Evolutionary conservation across 176 grass and related monocot species (phyloP).

Genomic region (Bonia amplexicaulis): DNA sequence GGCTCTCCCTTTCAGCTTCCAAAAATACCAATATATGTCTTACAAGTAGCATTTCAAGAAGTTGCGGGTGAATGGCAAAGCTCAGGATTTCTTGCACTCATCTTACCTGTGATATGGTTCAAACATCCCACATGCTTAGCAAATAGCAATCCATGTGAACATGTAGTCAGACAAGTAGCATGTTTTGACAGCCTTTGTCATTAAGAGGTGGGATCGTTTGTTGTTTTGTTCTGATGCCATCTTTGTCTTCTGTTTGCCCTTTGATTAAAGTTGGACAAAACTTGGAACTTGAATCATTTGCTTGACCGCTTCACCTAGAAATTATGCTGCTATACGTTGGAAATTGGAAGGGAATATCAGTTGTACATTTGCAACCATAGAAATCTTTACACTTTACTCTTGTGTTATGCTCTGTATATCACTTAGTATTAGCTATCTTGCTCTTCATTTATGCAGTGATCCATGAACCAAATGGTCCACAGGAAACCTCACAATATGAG

Average conservation of each 20-base stretch:
- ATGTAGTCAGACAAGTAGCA: not conserved
- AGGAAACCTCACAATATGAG: conserved; percentile 57
- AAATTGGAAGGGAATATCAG: not conserved
- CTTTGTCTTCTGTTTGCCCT: not conserved
- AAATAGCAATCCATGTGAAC: not conserved
- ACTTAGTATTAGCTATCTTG: not conserved
- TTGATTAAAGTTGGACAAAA: not conserved
- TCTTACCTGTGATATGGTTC: not conserved
- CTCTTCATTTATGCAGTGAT: conserved; percentile 60
- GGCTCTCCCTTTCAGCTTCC: not conserved
- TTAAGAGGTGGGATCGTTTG: not conserved
- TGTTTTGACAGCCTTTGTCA: not conserved
- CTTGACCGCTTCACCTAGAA: not conserved
- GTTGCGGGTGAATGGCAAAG: not conserved
- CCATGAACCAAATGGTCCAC: conserved; percentile 66
- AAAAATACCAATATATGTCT: not conserved
- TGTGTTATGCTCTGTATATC: not conserved
- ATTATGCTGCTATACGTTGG: not conserved
- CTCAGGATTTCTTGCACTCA: not conserved
- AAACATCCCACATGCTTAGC: not conserved
- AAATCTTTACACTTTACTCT: not conserved
- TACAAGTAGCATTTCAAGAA: not conserved
- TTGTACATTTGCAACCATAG: not conserved
- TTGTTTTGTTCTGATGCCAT: not conserved
- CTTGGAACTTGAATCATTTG: not conserved